These are phyloP conservation scores for Wickerhamiella infanticola DNA, from an alignment of 1,139 yeast genomes.

Conservation along the genomic window DNA sequence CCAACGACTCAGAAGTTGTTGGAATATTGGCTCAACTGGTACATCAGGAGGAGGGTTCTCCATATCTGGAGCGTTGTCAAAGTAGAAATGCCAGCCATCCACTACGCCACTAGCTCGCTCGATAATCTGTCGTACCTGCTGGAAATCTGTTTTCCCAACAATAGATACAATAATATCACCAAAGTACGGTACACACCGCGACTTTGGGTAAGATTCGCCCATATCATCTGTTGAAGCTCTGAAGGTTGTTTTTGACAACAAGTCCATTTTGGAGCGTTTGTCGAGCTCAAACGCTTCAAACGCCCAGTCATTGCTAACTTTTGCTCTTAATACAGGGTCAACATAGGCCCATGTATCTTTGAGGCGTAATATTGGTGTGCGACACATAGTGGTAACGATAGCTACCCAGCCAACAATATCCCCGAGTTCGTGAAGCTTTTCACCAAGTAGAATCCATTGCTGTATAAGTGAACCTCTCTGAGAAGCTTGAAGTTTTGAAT, in stretches of 20 bases:
- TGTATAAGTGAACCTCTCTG: constrained; percentile 51
- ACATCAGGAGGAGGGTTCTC: background rate
- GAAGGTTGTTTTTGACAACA: constrained; percentile 12
- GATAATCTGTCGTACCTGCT: constrained; percentile 26
- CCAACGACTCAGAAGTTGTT: constrained; percentile 9
- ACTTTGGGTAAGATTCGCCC: constrained; percentile 62
- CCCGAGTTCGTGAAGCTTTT: constrained; percentile 61
- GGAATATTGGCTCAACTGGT: constrained; percentile 7
- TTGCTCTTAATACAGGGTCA: constrained; percentile 41
- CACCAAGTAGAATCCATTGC: constrained; percentile 81
- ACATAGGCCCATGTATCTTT: constrained; percentile 64
- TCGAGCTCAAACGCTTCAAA: constrained; percentile 85
- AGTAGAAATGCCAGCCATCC: constrained; percentile 65
- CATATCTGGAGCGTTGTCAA: constrained; percentile 19
- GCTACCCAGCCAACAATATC: constrained; percentile 96
- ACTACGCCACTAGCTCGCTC: constrained; percentile 60
- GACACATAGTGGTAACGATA: constrained; percentile 67
- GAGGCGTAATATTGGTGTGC: constrained; percentile 67
- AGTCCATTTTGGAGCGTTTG: constrained; percentile 39
- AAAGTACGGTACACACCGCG: constrained; percentile 74
- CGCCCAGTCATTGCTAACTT: constrained; percentile 76
- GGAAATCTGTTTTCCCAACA: background rate
- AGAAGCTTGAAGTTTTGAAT: constrained; percentile 20
- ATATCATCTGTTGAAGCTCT: constrained; percentile 57
- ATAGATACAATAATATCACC: constrained; percentile 53